Evolutionary conservation across 352 stramenopile genomes (phyloP).

Genomic region (Phytophthora litchii): DNA sequence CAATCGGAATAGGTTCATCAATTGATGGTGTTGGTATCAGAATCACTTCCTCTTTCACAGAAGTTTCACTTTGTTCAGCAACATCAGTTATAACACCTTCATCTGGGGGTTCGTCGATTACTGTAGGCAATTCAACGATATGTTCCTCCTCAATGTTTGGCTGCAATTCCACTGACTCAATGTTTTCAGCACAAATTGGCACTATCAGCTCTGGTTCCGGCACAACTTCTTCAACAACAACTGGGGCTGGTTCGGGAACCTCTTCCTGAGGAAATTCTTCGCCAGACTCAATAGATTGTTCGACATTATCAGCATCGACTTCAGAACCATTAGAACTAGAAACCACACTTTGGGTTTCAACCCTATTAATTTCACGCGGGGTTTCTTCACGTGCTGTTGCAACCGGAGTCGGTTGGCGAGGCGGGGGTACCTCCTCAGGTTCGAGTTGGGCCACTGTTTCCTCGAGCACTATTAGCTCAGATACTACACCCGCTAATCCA

Average conservation of each 20-base stretch:
- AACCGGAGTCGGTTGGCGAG: constrained; percentile 9
- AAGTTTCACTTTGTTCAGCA: constrained; percentile 2
- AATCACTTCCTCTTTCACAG: constrained; percentile 4
- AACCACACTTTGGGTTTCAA: not conserved
- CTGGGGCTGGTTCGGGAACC: not conserved
- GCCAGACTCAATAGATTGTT: not conserved
- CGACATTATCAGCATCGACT: not conserved
- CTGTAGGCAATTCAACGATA: not conserved
- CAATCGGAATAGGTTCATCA: constrained; percentile 3
- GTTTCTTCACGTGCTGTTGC: constrained; percentile 8
- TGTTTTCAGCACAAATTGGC: constrained; percentile 1
- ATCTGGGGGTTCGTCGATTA: not conserved
- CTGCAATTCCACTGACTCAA: constrained; percentile 3
- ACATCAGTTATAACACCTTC: constrained; percentile 2
- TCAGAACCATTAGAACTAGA: constrained; percentile 1
- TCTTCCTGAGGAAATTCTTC: constrained; percentile 8
- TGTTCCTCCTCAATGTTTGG: constrained; percentile 7
- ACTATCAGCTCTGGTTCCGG: constrained; percentile 2
- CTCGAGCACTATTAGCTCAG: constrained; percentile 15
- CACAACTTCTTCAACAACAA: constrained; percentile 6
- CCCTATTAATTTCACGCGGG: constrained; percentile 5
- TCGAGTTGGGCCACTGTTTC: constrained; percentile 18
- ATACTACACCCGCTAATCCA: constrained; percentile 15
- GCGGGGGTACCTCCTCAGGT: constrained; percentile 1
- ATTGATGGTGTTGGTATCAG: not conserved